A percentile compares a stretch with the other conserved stretches of the same genome.
phyloP scores from a whole-genome alignment of 1,139 yeast species.

The Blastobotrys raffinosifermentans region DNA sequence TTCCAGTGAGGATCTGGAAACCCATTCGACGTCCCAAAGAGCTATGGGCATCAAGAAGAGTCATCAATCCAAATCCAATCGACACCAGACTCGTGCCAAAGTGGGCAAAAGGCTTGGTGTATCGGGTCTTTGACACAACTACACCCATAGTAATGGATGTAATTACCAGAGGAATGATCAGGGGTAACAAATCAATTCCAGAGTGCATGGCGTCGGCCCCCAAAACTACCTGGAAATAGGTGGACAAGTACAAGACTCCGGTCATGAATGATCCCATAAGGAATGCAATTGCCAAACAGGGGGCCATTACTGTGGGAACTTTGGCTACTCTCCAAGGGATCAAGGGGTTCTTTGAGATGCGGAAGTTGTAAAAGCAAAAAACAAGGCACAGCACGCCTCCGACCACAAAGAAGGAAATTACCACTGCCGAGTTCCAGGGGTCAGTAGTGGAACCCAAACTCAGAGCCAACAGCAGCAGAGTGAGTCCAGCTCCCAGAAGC shows the following conservation, averaged over 20 bases:
- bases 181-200: conserved; percentile 53
- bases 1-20: conserved; percentile 47
- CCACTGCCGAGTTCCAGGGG: conserved; percentile 52
- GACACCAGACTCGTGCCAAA: conserved; percentile 41
- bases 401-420: conserved; percentile 47
- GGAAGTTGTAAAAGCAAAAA: conserved; percentile 47
- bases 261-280: conserved; percentile 44
- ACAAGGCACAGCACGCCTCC: conserved; percentile 44
- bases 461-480: conserved; percentile 43
- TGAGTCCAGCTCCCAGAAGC: conserved; percentile 39
- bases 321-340: conserved; percentile 40
- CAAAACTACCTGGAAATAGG: conserved; percentile 52
- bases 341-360: conserved; percentile 41
- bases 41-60: conserved; percentile 30
- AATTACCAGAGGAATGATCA: conserved; percentile 47
- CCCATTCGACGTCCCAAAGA: conserved; percentile 38
- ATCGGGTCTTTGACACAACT: conserved; percentile 42
- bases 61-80: conserved; percentile 51
- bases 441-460: conserved; percentile 47
- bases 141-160: conserved; percentile 45
- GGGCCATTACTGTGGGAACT: conserved; percentile 37
- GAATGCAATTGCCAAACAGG: conserved; percentile 37
- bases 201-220: conserved; percentile 48
- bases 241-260: conserved; percentile 41
- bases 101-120: conserved; percentile 44